These are phyloP conservation scores for Emmonsiellopsis sp. DNA, from an alignment of 2,329 filamentous ascomycete genomes.

Conservation along the genomic window DNA sequence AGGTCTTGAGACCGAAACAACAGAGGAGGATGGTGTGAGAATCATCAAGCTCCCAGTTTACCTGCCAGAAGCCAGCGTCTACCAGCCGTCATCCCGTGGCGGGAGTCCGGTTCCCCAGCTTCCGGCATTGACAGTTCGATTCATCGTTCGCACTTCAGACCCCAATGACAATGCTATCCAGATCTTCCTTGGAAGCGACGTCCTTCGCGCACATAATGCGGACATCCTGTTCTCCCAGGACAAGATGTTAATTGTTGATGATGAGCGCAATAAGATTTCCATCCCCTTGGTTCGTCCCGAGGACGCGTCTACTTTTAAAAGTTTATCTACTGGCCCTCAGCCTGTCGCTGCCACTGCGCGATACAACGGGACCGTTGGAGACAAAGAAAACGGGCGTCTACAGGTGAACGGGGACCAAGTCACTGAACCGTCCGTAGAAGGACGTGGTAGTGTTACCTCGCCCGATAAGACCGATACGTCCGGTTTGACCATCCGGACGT, in stretches of 20 bases:
- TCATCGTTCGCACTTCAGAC: constrained; percentile 57
- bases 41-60: constrained; percentile 74
- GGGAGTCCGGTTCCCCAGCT: constrained; percentile 67
- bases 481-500: constrained; percentile 16
- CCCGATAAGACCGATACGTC: constrained; percentile 19
- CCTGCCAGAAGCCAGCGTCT: constrained; percentile 81
- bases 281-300: constrained; percentile 90
- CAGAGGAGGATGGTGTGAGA: constrained; percentile 55
- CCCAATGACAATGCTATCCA: constrained; percentile 55
- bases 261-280: constrained; percentile 76
- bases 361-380: neutral
- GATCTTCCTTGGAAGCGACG: constrained; percentile 83
- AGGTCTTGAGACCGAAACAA: constrained; percentile 58
- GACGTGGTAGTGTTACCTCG: constrained; percentile 18
- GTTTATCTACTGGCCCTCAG: constrained; percentile 53
- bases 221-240: constrained; percentile 91
- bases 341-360: neutral
- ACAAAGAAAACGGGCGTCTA: neutral
- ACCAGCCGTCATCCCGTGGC: constrained; percentile 60
- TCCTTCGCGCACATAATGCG: constrained; percentile 74
- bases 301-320: constrained; percentile 71
- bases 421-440: constrained; percentile 14
- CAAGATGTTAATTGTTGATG: constrained; percentile 75
- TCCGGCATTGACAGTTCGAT: constrained; percentile 70
- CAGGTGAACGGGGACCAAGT: neutral